phyloP scores from a whole-genome alignment of 305 asterid species.

The Vinca major region DNA sequence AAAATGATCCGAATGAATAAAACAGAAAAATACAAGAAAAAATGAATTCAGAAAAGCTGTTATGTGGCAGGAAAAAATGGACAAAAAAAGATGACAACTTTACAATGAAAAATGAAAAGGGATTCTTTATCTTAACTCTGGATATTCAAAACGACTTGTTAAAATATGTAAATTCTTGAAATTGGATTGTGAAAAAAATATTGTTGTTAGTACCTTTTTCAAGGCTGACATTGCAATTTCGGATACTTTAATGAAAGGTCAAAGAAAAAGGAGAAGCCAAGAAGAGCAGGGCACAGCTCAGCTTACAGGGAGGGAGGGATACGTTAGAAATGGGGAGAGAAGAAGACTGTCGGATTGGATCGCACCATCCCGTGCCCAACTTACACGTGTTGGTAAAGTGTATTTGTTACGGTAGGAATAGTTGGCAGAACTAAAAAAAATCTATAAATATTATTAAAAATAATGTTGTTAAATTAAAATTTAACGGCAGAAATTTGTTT shows the following conservation, averaged over 20 bases:
- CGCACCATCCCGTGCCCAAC: background rate
- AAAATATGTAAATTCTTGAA: background rate
- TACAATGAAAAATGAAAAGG: constrained; percentile 8
- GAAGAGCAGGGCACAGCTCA: background rate
- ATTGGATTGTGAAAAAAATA: constrained; percentile 4
- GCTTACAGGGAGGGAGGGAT: background rate
- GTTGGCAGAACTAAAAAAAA: too few relatives aligned
- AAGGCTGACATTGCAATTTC: constrained; percentile 2
- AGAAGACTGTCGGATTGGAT: background rate
- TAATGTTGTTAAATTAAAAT: too few relatives aligned
- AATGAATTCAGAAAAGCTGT: too few relatives aligned
- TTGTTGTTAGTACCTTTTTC: constrained; percentile 9
- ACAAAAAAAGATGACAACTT: constrained; percentile 6
- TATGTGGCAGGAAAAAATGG: too few relatives aligned
- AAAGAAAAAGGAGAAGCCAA: background rate
- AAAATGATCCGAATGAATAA: too few relatives aligned
- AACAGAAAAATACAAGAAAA: too few relatives aligned
- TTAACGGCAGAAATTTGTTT: too few relatives aligned
- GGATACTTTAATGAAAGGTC: background rate
- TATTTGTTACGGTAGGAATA: too few relatives aligned
- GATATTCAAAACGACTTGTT: background rate
- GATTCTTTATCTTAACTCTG: background rate
- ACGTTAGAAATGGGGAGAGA: background rate
- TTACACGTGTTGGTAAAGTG: too few relatives aligned
- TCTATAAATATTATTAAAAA: too few relatives aligned